A percentile compares a stretch with the other conserved stretches of the same genome.
Conservation (phyloP, 805 yeast genomes). For the Isabelozyma heimii region DNA sequence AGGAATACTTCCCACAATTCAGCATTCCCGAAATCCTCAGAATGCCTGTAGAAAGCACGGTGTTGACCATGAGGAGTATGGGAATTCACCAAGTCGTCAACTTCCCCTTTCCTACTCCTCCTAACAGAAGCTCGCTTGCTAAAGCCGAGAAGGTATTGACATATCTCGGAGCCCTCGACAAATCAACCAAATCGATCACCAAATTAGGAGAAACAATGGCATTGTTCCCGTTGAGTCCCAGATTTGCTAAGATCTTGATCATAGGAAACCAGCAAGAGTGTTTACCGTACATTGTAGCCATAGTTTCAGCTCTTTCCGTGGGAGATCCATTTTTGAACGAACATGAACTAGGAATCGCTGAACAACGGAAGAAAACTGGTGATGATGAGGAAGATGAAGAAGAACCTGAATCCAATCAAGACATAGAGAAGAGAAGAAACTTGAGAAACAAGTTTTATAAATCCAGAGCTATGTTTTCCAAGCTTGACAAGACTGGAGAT, state of each 20-base stretch:
- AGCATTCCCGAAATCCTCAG: slow-evolving; percentile 86
- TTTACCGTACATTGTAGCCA: slow-evolving; percentile 82
- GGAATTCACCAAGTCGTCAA: slow-evolving; percentile 87
- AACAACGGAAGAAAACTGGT: slow-evolving; percentile 9
- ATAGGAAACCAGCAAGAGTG: slow-evolving; percentile 86
- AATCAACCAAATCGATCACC: slow-evolving; percentile 55
- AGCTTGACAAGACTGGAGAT: slow-evolving; percentile 74
- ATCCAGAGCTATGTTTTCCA: slow-evolving; percentile 59
- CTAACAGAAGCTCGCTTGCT: slow-evolving; percentile 56
- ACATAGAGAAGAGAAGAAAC: slow-evolving; percentile 36
- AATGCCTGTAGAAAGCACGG: slow-evolving; percentile 97
- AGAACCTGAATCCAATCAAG: slow-evolving; percentile 36
- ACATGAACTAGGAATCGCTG: slow-evolving; percentile 61
- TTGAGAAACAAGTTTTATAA: slow-evolving; percentile 52
- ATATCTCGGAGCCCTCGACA: slow-evolving; percentile 74
- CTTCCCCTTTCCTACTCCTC: slow-evolving; percentile 97
- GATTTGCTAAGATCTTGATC: slow-evolving; percentile 86
- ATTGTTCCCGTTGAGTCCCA: slow-evolving; percentile 87
- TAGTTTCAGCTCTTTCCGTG: slow-evolving; percentile 89
- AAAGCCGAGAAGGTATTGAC: slow-evolving; percentile 68
- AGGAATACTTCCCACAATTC: slow-evolving; percentile 79
- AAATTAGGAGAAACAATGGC: slow-evolving; percentile 84
- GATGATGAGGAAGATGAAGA: slow-evolving; percentile 33
- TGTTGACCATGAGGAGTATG: slow-evolving; percentile 93
- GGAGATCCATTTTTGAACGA: slow-evolving; percentile 87